These are phyloP conservation scores for Quillaja saponaria DNA, from an alignment of 306 rosid genomes.

Conservation along the genomic window DNA sequence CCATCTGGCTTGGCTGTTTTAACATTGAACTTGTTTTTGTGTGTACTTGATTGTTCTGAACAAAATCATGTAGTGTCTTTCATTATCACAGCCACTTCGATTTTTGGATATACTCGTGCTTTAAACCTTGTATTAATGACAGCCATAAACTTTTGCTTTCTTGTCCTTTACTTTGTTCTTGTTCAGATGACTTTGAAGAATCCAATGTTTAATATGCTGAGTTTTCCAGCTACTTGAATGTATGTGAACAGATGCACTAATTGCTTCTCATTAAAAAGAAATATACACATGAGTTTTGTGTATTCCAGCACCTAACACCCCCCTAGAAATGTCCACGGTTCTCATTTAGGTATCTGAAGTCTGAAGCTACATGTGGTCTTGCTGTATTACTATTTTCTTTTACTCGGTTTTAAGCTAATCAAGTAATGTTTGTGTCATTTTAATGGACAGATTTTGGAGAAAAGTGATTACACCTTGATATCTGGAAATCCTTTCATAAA, in stretches of 20 bases:
- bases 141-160: background rate
- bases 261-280: constrained; percentile 7
- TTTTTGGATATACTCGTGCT: background rate
- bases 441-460: constrained; percentile 75
- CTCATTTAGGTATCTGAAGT: constrained; percentile 10
- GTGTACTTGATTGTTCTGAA: constrained; percentile 3
- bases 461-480: constrained; percentile 66
- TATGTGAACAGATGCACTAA: constrained; percentile 13
- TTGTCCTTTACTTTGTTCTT: too few relatives aligned
- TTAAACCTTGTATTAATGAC: constrained; percentile 9
- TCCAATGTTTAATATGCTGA: background rate
- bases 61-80: background rate
- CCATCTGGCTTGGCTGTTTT: constrained; percentile 11
- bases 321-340: constrained; percentile 2
- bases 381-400: constrained; percentile 1
- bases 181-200: background rate
- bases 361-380: constrained; percentile 20
- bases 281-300: background rate
- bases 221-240: constrained; percentile 9
- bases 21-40: background rate
- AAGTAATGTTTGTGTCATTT: constrained; percentile 19
- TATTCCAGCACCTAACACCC: constrained; percentile 12
- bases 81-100: background rate
- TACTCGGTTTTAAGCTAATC: constrained; percentile 13
- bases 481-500: constrained; percentile 79